These are phyloP conservation scores for Populus simonii DNA, from an alignment of 345 rosid genomes.

Conservation along the genomic window DNA sequence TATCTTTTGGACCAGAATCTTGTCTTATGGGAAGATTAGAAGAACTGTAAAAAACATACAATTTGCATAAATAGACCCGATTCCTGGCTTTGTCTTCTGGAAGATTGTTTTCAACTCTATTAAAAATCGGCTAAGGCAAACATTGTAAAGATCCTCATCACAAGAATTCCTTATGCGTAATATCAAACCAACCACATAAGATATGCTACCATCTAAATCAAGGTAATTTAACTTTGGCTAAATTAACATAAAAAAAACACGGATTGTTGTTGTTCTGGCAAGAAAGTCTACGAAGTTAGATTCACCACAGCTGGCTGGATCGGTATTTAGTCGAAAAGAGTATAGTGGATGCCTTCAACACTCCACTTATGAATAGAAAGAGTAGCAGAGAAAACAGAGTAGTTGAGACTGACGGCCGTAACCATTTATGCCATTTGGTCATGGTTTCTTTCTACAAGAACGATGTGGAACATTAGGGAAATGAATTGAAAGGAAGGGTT, in stretches of 20 bases:
- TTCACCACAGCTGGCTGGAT: conserved; percentile 27
- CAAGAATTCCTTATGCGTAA: too few species aligned
- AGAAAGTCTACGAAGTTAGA: conserved; percentile 17
- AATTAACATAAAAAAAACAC: conserved; percentile 24
- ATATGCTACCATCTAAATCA: too few species aligned
- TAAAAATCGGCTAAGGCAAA: too few species aligned
- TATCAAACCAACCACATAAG: too few species aligned
- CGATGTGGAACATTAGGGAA: neutral
- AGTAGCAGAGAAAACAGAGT: conserved; percentile 10
- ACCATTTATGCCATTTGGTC: conserved; percentile 1
- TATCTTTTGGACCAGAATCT: too few species aligned
- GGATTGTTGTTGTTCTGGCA: conserved; percentile 31
- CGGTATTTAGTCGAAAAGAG: conserved; percentile 32
- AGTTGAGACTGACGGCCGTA: neutral
- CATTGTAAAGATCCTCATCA: too few species aligned
- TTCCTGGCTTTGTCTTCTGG: too few species aligned
- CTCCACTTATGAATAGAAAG: neutral
- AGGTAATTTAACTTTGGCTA: conserved; percentile 6
- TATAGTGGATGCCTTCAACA: conserved; percentile 22
- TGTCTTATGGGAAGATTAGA: too few species aligned
- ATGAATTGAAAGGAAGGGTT: neutral
- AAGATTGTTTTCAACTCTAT: too few species aligned
- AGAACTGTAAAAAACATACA: too few species aligned
- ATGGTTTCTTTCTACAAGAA: neutral
- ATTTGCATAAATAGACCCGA: too few species aligned